Evolutionary conservation across 768 basidiomycete species (phyloP).

Genomic region (Russula ochroleuca): DNA sequence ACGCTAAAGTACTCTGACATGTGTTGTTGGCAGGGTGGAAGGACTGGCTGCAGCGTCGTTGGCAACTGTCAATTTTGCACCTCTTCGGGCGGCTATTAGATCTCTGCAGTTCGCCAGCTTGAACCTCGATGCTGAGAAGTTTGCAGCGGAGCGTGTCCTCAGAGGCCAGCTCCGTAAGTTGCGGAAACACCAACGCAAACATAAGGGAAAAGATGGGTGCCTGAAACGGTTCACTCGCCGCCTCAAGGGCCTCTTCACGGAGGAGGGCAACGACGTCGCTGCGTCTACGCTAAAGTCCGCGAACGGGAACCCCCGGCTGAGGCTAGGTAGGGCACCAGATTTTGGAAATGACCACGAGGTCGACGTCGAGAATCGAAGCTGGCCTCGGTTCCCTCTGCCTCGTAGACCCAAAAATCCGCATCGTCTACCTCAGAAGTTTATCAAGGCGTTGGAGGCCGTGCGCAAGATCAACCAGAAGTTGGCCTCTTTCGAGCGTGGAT

Average conservation of each 20-base stretch:
- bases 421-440: slow-evolving; percentile 39
- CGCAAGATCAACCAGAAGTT: slow-evolving; percentile 60
- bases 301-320: background rate
- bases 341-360: background rate
- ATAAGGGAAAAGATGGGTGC: background rate
- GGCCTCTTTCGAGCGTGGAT: slow-evolving; percentile 69
- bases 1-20: background rate
- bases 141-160: slow-evolving; percentile 20
- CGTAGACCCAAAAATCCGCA: slow-evolving; percentile 21
- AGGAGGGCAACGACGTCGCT: background rate
- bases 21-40: slow-evolving; percentile 44
- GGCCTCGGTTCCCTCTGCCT: slow-evolving; percentile 11
- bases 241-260: background rate
- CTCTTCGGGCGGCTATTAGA: slow-evolving; percentile 27
- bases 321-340: background rate
- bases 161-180: slow-evolving; percentile 9
- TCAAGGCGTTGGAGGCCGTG: slow-evolving; percentile 56
- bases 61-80: slow-evolving; percentile 11
- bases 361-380: background rate
- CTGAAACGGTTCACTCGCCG: slow-evolving; percentile 1
- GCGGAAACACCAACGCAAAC: background rate
- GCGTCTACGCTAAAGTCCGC: background rate
- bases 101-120: slow-evolving; percentile 25
- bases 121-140: slow-evolving; percentile 23
- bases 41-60: slow-evolving; percentile 25